Percentiles rank a stretch among this genome's conserved stretches.
These are phyloP conservation scores for Quercus gilva DNA, from an alignment of 306 rosid species.

Conservation along the genomic window DNA sequence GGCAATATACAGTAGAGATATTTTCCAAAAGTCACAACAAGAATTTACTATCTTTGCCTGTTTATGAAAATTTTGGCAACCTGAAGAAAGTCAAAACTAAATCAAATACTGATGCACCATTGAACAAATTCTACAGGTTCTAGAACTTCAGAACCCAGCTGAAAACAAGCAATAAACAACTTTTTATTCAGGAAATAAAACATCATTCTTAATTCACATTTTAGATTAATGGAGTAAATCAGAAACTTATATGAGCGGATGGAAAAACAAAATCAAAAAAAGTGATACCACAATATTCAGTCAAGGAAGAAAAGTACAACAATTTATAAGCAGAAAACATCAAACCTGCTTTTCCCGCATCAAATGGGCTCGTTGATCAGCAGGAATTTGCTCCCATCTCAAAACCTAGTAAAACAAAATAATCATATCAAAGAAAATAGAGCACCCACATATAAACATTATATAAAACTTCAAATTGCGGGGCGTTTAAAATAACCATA, in stretches of 20 bases:
- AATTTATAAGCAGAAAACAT: background rate
- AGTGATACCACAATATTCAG: background rate
- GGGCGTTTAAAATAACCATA: background rate
- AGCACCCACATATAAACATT: background rate
- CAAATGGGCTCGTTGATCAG: slow-evolving; percentile 84
- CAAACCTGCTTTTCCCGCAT: slow-evolving; percentile 90
- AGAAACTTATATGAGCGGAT: no score
- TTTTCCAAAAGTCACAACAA: no score
- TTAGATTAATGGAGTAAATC: background rate
- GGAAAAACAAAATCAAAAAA: background rate
- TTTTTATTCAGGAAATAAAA: background rate
- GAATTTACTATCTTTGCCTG: background rate
- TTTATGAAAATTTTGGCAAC: background rate
- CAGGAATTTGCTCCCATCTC: slow-evolving; percentile 94
- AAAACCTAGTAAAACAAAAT: slow-evolving; percentile 49
- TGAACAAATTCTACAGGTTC: background rate
- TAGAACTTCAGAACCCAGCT: background rate
- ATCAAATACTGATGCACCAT: background rate
- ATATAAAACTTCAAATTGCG: background rate
- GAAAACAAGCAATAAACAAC: background rate
- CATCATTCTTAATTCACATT: background rate
- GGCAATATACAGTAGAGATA: background rate
- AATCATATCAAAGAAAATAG: slow-evolving; percentile 12
- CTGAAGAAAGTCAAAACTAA: background rate
- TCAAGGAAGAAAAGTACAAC: background rate